These are phyloP conservation scores for Angomonas desouzai DNA, from an alignment of 208 protist species.

Conservation along the genomic window DNA sequence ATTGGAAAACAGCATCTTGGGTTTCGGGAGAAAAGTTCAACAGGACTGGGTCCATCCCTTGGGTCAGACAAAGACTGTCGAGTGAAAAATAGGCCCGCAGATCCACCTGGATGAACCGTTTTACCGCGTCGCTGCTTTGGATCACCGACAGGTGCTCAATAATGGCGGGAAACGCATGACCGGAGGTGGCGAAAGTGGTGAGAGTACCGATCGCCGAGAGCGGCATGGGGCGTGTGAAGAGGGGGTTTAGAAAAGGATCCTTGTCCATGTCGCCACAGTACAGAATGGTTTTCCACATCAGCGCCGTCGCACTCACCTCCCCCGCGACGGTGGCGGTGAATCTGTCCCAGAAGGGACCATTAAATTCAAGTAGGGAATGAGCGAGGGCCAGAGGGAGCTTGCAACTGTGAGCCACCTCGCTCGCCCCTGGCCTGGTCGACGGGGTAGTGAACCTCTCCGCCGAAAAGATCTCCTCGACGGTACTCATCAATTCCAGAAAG, in stretches of 20 bases:
- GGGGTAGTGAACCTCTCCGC: background rate
- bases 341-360: background rate
- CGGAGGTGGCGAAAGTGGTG: background rate
- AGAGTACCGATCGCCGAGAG: background rate
- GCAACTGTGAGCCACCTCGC: background rate
- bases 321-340: background rate
- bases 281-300: constrained; percentile 20
- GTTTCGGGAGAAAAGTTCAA: constrained; percentile 22
- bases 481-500: constrained; percentile 19
- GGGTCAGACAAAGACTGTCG: background rate
- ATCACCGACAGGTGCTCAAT: background rate
- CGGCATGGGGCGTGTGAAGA: background rate
- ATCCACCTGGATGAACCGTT: background rate
- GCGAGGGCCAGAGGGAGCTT: background rate
- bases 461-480: background rate
- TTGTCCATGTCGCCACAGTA: constrained; percentile 29
- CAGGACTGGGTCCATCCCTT: constrained; percentile 5
- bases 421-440: background rate
- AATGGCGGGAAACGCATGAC: background rate
- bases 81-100: background rate
- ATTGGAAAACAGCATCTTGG: constrained; percentile 12
- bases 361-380: constrained; percentile 3
- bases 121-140: background rate
- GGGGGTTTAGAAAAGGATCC: constrained; percentile 17
- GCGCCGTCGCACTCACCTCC: constrained; percentile 13